A percentile compares a stretch with the other conserved stretches of the same genome.
These are phyloP conservation scores for Echium plantagineum DNA, from an alignment of 257 asterid genomes.

Conservation along the genomic window DNA sequence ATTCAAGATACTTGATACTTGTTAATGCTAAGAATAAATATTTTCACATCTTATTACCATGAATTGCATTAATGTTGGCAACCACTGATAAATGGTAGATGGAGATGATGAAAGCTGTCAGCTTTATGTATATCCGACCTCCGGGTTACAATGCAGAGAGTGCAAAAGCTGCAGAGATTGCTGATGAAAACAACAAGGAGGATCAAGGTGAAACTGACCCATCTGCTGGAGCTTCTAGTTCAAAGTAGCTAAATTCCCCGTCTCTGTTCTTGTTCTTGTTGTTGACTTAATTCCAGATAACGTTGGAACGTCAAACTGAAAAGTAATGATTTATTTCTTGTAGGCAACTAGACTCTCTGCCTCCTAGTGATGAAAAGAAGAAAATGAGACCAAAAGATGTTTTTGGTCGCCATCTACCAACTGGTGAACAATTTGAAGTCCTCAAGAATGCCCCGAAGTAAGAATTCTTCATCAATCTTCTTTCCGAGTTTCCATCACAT, in stretches of 20 bases:
- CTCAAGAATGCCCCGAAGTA: slow-evolving; percentile 95
- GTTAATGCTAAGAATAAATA: background rate
- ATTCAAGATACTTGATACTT: background rate
- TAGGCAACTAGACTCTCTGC: slow-evolving; percentile 43
- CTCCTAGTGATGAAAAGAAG: slow-evolving; percentile 50
- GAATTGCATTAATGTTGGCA: slow-evolving; percentile 1
- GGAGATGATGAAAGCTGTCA: slow-evolving; percentile 97
- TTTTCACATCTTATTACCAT: background rate
- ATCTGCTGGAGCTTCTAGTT: slow-evolving; percentile 34
- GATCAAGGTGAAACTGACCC: slow-evolving; percentile 25
- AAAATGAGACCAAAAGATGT: slow-evolving; percentile 77
- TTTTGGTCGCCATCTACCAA: slow-evolving; percentile 84
- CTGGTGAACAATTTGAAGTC: slow-evolving; percentile 92
- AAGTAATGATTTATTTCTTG: slow-evolving; percentile 4
- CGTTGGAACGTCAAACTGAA: slow-evolving; percentile 11
- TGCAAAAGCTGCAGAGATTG: slow-evolving; percentile 92
- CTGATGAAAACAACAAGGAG: slow-evolving; percentile 42
- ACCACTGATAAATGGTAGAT: slow-evolving; percentile 34
- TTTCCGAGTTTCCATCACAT: background rate
- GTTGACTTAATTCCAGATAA: slow-evolving; percentile 2
- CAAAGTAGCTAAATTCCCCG: slow-evolving; percentile 34
- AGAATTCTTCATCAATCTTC: slow-evolving; percentile 1
- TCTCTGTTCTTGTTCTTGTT: slow-evolving; percentile 2
- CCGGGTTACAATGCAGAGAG: slow-evolving; percentile 97
- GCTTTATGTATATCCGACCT: slow-evolving; percentile 95